Evolutionary conservation across 345 rosid species (phyloP).

Genomic region (Gossypioides kirkii): DNA sequence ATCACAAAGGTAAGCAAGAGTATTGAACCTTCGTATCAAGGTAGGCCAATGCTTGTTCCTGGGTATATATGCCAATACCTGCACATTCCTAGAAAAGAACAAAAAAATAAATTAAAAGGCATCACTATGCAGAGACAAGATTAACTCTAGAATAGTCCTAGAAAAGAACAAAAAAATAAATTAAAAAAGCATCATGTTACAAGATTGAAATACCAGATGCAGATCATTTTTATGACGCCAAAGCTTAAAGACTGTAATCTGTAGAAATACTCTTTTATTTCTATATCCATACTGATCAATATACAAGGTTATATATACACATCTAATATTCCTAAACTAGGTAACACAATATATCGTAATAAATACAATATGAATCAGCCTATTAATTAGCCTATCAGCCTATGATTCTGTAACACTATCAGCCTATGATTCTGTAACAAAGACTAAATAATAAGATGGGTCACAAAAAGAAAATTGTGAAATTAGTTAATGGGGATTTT

Average conservation of each 20-base stretch:
- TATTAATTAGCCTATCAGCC: too few species aligned
- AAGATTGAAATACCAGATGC: not conserved
- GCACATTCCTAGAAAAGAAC: conserved; percentile 69
- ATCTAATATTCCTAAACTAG: too few species aligned
- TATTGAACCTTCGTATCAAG: conserved; percentile 66
- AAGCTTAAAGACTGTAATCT: not conserved
- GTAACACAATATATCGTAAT: too few species aligned
- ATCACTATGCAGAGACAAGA: conserved; percentile 6
- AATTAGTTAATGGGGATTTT: not conserved
- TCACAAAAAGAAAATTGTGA: not conserved
- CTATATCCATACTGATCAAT: too few species aligned
- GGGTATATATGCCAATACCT: conserved; percentile 48
- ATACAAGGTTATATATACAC: too few species aligned
- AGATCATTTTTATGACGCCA: not conserved
- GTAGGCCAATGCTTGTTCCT: conserved; percentile 59
- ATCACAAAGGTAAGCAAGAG: conserved; percentile 13
- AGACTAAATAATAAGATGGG: not conserved
- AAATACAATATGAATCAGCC: too few species aligned
- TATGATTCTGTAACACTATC: too few species aligned
- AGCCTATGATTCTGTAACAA: too few species aligned
- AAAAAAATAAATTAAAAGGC: not conserved
- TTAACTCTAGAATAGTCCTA: not conserved
- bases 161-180: too few species aligned
- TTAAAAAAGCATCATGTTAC: too few species aligned
- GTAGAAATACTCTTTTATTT: too few species aligned